Conservation (phyloP, 495 filamentous ascomycete species). For the Penicillium dipodomyicola region DNA sequence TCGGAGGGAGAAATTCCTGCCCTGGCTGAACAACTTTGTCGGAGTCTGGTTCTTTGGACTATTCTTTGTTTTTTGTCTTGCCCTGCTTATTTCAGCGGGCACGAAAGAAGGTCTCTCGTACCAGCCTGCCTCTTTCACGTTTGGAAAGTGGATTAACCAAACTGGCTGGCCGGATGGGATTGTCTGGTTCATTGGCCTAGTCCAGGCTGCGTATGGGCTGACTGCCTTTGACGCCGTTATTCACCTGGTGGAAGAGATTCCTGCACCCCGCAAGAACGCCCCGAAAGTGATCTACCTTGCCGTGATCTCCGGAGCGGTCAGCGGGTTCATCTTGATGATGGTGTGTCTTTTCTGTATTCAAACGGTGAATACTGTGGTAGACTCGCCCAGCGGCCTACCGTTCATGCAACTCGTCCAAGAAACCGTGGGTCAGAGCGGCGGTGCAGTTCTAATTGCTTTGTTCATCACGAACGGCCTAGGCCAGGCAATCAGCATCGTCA, state of each 20-base stretch:
- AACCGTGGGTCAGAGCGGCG: constrained; percentile 35
- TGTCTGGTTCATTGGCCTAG: constrained; percentile 59
- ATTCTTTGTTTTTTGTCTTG: constrained; percentile 44
- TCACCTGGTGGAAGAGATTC: constrained; percentile 55
- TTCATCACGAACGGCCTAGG: constrained; percentile 47
- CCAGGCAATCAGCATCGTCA: constrained; percentile 42
- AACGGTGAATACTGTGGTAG: constrained; percentile 56
- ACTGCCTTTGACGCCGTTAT: constrained; percentile 61
- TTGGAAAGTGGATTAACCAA: constrained; percentile 56
- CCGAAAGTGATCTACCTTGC: constrained; percentile 39
- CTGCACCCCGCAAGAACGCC: constrained; percentile 39
- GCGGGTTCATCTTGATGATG: constrained; percentile 67
- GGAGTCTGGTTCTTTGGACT: constrained; percentile 44
- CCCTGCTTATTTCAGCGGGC: constrained; percentile 43
- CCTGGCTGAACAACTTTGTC: constrained; percentile 47
- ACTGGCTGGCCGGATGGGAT: constrained; percentile 62
- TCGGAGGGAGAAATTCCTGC: constrained; percentile 38
- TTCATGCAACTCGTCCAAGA: constrained; percentile 43
- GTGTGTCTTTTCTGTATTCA: constrained; percentile 72
- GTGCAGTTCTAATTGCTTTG: constrained; percentile 38
- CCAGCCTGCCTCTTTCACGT: constrained; percentile 50
- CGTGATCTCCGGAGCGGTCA: constrained; percentile 44
- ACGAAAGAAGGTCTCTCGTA: constrained; percentile 31
- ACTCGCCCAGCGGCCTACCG: constrained; percentile 39
- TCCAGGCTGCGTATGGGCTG: constrained; percentile 58